Percentiles rank a stretch among this genome's conserved stretches.
Conservation (phyloP, 2,329 filamentous ascomycete species). For the Fusarium equiseti region DNA sequence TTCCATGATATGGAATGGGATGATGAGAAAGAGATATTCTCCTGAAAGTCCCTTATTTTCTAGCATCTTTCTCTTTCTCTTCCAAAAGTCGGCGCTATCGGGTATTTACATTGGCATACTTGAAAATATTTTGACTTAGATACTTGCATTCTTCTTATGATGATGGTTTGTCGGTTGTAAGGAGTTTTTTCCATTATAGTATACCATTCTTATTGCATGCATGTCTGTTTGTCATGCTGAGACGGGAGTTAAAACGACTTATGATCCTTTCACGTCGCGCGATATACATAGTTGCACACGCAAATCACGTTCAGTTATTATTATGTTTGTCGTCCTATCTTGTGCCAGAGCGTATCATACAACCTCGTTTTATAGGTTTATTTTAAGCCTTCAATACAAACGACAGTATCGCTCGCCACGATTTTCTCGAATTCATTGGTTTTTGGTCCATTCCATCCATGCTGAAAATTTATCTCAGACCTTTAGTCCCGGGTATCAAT, state of each 20-base stretch:
- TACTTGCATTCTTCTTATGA: not conserved
- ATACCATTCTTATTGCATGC: not conserved
- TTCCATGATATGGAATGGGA: conserved; percentile 10
- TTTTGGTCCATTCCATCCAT: not conserved
- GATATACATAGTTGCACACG: not conserved
- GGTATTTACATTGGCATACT: not conserved
- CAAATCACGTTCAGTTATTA: not conserved
- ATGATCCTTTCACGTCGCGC: not conserved
- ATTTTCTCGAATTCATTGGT: not conserved
- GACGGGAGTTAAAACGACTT: not conserved
- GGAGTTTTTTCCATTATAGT: not conserved
- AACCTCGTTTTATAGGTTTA: not conserved
- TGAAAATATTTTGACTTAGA: not conserved
- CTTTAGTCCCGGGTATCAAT: conserved; percentile 70
- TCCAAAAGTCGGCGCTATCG: not conserved
- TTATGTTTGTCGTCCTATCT: conserved; percentile 1
- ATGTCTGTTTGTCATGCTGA: not conserved
- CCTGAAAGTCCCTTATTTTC: not conserved
- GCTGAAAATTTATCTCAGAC: not conserved
- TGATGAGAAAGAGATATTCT: conserved; percentile 14
- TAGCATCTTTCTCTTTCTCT: not conserved
- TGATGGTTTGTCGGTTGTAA: not conserved
- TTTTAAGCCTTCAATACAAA: conserved; percentile 1
- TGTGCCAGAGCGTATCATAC: not conserved
- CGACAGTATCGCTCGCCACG: not conserved